These are phyloP conservation scores for Cenococcum geophilum DNA, from an alignment of 495 filamentous ascomycete species.

Conservation along the genomic window DNA sequence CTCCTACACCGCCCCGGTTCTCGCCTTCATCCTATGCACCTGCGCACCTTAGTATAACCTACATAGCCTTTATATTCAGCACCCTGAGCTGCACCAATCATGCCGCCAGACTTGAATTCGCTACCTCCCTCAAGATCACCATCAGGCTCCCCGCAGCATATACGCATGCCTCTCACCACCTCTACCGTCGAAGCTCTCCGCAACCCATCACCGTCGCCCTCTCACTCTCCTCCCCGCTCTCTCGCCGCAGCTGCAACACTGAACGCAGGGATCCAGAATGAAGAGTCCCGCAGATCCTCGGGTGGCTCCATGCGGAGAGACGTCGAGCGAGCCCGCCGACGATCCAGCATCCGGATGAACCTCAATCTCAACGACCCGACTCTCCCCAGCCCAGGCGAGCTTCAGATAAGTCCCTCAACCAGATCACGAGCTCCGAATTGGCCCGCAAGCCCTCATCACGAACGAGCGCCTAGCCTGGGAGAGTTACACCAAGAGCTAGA, in stretches of 20 bases:
- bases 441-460: slow-evolving; percentile 38
- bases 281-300: slow-evolving; percentile 54
- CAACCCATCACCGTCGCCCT: slow-evolving; percentile 30
- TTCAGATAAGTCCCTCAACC: slow-evolving; percentile 35
- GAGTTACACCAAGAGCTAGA: slow-evolving; percentile 94
- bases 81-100: slow-evolving; percentile 25
- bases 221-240: slow-evolving; percentile 56
- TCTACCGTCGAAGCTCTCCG: slow-evolving; percentile 10
- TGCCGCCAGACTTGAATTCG: slow-evolving; percentile 72
- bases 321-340: slow-evolving; percentile 52
- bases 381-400: slow-evolving; percentile 57
- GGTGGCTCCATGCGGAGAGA: slow-evolving; percentile 51
- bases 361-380: slow-evolving; percentile 64
- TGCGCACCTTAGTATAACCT: slow-evolving; percentile 9
- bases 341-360: slow-evolving; percentile 67
- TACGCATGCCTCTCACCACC: slow-evolving; percentile 41
- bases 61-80: background rate
- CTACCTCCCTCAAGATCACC: slow-evolving; percentile 58
- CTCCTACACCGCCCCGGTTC: background rate
- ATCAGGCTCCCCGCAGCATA: slow-evolving; percentile 36
- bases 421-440: slow-evolving; percentile 9
- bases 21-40: slow-evolving; percentile 9
- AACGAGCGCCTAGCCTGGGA: slow-evolving; percentile 73
- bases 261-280: slow-evolving; percentile 62
- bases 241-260: slow-evolving; percentile 62